Base-by-base conservation (phyloP, 495 filamentous ascomycete species). In the Penicilliopsis zonata region DNA sequence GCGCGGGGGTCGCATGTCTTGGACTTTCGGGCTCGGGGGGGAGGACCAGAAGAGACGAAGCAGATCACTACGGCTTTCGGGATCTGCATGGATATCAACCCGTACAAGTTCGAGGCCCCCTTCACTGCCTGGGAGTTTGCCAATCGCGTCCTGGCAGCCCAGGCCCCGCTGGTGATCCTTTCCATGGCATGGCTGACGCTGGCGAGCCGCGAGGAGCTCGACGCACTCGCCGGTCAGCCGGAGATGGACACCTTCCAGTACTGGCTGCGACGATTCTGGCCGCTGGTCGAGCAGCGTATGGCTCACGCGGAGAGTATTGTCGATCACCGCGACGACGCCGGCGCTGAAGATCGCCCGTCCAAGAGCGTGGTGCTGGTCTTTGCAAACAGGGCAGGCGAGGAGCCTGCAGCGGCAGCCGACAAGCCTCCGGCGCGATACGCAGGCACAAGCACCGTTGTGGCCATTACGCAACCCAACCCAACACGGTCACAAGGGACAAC, bases 151-250 rank as follows among this genome's bases (percentile, higher is more conserved):
- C 53, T 90, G n/a, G 62, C 74, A 17, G 63, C 59, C 0, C 43
- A 68, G 17, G 70, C 85, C 3, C 74, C 80, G 41, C 56, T 94
- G 9, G 78, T 93, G 12, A 70, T 94, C 32, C 36, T 95, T 14
- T 74, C 74, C 10, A 94, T 94, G 82, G 86, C 90, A 0, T 98
- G 87, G 87, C 58, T 88, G 23, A 82, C 80, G 3, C 47, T 57
- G 5, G 40, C 65, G 16, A 37, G 32, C 46, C 74, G 52, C 30
- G 70, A 55, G 24, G 67, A 53, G 24, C 49, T 65, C n/a, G 55
- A 27, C 59, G 53, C 43, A 39, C 55, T 53, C 37, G 50, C 57
- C 53, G 61, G 34, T 1, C 63, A 78, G 38, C 81, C 86, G 6
- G 86, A 94, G 38, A 54, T 82, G 48, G 74, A 83, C 33, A 92